A percentile compares a stretch with the other conserved stretches of the same genome.
Evolutionary conservation across 208 protist genomes (phyloP).

Genomic region (Trypanosoma platydactyli): DNA sequence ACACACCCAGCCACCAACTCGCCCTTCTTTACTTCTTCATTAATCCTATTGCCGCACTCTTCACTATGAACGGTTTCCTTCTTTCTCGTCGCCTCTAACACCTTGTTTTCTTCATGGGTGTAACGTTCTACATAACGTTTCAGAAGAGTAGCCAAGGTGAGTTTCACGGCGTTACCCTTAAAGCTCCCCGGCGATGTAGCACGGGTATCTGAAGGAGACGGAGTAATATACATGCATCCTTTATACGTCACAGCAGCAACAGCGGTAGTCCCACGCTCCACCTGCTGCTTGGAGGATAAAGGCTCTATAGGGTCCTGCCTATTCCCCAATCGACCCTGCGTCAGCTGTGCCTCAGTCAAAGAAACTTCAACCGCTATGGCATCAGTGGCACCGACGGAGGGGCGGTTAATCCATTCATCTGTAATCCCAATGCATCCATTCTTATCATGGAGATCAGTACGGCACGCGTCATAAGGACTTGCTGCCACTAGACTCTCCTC

Average conservation of each 20-base stretch:
- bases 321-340: neutral
- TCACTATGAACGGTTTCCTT: neutral
- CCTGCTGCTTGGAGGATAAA: neutral
- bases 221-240: slow-evolving; percentile 4
- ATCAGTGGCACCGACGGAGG: too few relatives aligned
- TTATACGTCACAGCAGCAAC: neutral
- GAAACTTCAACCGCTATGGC: too few relatives aligned
- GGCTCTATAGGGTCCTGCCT: neutral
- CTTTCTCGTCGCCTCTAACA: too few relatives aligned
- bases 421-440: too few relatives aligned
- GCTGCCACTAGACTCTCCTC: neutral
- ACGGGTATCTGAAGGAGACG: neutral
- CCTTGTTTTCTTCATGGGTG: neutral
- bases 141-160: slow-evolving; percentile 2
- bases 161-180: neutral
- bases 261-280: neutral
- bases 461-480: neutral
- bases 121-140: neutral
- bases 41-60: neutral
- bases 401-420: too few relatives aligned
- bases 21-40: neutral
- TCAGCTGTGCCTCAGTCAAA: too few relatives aligned
- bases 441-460: neutral
- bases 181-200: neutral
- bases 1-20: too few relatives aligned